phyloP scores from a whole-genome alignment of 1,284 basidiomycete species.

The Ustilago trichophora region DNA sequence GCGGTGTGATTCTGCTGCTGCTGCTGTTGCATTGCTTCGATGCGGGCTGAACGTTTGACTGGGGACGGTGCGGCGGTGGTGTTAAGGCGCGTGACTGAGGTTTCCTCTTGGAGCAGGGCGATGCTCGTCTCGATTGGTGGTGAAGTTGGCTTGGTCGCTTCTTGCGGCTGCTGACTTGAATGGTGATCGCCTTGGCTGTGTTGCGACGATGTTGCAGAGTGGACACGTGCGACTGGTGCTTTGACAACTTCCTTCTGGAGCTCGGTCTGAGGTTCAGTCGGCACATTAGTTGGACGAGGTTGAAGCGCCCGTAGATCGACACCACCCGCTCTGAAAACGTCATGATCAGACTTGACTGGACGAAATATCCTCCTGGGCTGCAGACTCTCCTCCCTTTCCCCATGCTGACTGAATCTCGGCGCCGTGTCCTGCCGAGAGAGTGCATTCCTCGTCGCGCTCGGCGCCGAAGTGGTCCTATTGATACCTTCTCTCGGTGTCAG shows the following conservation, averaged over 20 bases:
- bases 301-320: slow-evolving; percentile 5
- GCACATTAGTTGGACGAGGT: slow-evolving; percentile 12
- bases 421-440: background rate
- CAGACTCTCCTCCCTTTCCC: background rate
- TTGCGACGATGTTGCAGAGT: background rate
- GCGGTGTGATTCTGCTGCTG: no score
- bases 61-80: background rate
- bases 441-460: slow-evolving; percentile 4
- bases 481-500: slow-evolving; percentile 37
- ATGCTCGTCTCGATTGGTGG: no score
- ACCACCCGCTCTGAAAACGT: slow-evolving; percentile 19
- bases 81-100: no score
- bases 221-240: background rate
- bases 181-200: no score
- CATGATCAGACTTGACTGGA: slow-evolving; percentile 38
- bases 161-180: no score
- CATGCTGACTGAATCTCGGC: background rate
- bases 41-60: slow-evolving; percentile 30
- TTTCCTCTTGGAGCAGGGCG: no score
- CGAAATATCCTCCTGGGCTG: slow-evolving; percentile 14
- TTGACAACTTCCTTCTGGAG: background rate
- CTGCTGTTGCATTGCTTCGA: slow-evolving; percentile 40
- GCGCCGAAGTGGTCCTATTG: slow-evolving; percentile 32
- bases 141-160: no score
- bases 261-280: background rate